phyloP scores from a whole-genome alignment of 257 asterid genomes.

The Solanum chiquidenum region DNA sequence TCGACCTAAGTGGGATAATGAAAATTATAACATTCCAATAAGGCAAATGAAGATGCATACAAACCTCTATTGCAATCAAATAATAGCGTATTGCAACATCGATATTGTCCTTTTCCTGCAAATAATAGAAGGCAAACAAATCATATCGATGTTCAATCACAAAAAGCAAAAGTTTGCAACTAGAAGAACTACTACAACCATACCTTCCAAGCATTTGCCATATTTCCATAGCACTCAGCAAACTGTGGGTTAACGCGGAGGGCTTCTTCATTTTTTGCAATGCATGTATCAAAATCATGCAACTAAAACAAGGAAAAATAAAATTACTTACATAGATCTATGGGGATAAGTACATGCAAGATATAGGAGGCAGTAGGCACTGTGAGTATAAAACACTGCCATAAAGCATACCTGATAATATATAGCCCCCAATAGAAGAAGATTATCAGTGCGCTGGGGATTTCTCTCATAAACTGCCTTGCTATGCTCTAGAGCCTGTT shows the following conservation, averaged over 20 bases:
- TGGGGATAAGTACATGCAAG: background rate
- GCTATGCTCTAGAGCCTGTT: constrained; percentile 87
- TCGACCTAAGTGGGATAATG: background rate
- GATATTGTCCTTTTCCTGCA: constrained; percentile 92
- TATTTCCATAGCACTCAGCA: constrained; percentile 99
- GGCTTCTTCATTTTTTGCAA: constrained; percentile 94
- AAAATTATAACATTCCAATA: background rate
- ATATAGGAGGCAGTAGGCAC: background rate
- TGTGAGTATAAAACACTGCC: background rate
- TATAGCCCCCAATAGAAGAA: constrained; percentile 87
- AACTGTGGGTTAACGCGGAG: constrained; percentile 78
- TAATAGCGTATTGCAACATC: constrained; percentile 93
- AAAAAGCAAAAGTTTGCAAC: constrained; percentile 5
- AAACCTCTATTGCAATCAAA: constrained; percentile 92
- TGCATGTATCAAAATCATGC: constrained; percentile 82
- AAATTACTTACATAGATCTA: background rate
- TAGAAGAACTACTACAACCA: background rate
- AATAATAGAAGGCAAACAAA: constrained; percentile 2
- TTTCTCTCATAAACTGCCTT: constrained; percentile 75
- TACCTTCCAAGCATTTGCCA: constrained; percentile 99
- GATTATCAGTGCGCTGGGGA: constrained; percentile 87
- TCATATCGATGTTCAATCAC: background rate
- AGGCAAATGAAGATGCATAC: constrained; percentile 8
- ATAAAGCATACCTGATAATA: constrained; percentile 63
- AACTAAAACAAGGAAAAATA: constrained; percentile 34